phyloP scores from a whole-genome alignment of 352 stramenopile genomes.

The Globisporangium mamillatum region DNA sequence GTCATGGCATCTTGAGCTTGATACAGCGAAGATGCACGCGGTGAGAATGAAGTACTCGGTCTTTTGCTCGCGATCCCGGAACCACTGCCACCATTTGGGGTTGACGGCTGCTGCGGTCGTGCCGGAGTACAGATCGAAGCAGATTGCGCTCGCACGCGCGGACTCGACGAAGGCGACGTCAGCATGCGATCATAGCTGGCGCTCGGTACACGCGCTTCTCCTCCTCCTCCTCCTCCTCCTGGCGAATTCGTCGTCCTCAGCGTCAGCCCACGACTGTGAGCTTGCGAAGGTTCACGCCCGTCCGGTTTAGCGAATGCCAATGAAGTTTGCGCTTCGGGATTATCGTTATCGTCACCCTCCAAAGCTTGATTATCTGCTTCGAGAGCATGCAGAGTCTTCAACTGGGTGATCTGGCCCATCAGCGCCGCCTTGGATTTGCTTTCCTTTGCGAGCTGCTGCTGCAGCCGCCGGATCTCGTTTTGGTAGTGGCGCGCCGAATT shows the following conservation, averaged over 20 bases:
- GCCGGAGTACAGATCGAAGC: constrained; percentile 29
- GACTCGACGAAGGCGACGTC: constrained; percentile 18
- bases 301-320: neutral
- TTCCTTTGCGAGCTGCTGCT: constrained; percentile 57
- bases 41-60: constrained; percentile 48
- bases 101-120: constrained; percentile 2
- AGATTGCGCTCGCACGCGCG: constrained; percentile 27
- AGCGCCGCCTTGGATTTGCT: constrained; percentile 41
- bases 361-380: constrained; percentile 4
- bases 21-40: constrained; percentile 25
- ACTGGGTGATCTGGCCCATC: constrained; percentile 42
- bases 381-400: constrained; percentile 6
- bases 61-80: constrained; percentile 15
- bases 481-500: constrained; percentile 56
- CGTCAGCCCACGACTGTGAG: neutral
- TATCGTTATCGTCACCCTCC: neutral
- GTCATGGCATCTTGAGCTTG: neutral
- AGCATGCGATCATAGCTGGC: constrained; percentile 9
- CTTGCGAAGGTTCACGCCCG: neutral
- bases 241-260: neutral
- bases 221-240: neutral
- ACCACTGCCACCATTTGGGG: neutral
- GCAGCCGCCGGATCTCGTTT: constrained; percentile 64
- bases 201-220: neutral
- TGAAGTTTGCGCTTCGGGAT: neutral